phyloP scores from a whole-genome alignment of 208 protist genomes.

The Herpetomonas tarakana region DNA sequence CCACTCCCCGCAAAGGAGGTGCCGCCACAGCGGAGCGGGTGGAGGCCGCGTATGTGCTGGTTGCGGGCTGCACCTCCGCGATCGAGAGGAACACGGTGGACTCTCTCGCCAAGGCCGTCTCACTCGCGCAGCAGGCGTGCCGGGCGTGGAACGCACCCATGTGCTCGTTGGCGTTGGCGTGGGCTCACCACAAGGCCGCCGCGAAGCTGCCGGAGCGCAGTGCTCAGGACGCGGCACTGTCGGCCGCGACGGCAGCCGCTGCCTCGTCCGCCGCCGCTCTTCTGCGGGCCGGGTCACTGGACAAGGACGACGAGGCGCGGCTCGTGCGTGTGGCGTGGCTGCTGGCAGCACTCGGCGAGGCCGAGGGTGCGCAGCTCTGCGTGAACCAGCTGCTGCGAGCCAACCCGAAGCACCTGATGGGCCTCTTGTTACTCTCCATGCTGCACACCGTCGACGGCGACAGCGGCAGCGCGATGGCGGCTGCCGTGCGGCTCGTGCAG shows the following conservation, averaged over 20 bases:
- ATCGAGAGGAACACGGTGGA: conserved; percentile 22
- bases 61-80: conserved; percentile 37
- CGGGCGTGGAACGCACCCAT: conserved; percentile 30
- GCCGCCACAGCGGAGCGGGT: conserved; percentile 20
- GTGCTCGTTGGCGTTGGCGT: conserved; percentile 39
- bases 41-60: conserved; percentile 55
- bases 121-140: conserved; percentile 37
- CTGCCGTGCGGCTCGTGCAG: conserved; percentile 29
- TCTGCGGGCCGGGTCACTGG: conserved; percentile 7
- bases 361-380: conserved; percentile 14
- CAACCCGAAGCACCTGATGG: conserved; percentile 41
- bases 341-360: conserved; percentile 40
- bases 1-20: neutral
- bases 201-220: conserved; percentile 12
- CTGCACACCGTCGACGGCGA: conserved; percentile 47
- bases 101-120: conserved; percentile 26
- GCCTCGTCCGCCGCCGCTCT: conserved; percentile 13
- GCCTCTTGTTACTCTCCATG: conserved; percentile 53
- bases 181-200: conserved; percentile 26
- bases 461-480: conserved; percentile 32
- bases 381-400: conserved; percentile 25
- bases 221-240: conserved; percentile 14
- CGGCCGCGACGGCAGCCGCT: conserved; percentile 14
- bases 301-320: conserved; percentile 26
- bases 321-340: conserved; percentile 55